Evolutionary conservation across 768 basidiomycete genomes (phyloP).

Genomic region (Mycena crocata): DNA sequence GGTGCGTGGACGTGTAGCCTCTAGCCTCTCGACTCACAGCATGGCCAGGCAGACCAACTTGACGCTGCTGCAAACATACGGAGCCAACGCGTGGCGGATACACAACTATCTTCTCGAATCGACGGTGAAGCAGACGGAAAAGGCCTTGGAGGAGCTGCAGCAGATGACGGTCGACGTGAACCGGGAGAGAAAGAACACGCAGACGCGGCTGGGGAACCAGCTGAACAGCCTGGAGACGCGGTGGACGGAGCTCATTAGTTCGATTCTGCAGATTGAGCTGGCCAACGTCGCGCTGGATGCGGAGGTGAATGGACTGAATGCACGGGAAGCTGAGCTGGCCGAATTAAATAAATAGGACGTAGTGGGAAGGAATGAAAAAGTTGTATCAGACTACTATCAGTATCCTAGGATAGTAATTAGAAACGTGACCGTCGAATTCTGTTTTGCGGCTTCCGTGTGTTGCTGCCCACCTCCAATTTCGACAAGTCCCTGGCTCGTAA

Average conservation of each 20-base stretch:
- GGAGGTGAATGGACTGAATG: conserved; percentile 74
- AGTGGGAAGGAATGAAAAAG: neutral
- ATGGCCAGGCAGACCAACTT: conserved; percentile 81
- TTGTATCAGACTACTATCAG: too few relatives aligned
- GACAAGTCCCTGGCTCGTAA: neutral
- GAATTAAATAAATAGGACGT: conserved; percentile 43
- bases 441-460: conserved; percentile 8
- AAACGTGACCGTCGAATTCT: neutral
- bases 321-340: conserved; percentile 71
- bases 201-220: conserved; percentile 86
- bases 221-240: conserved; percentile 84
- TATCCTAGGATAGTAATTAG: neutral
- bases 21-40: conserved; percentile 13
- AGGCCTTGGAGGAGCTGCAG: conserved; percentile 79
- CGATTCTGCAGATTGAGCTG: conserved; percentile 95
- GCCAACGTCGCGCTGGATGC: conserved; percentile 90
- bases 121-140: conserved; percentile 77
- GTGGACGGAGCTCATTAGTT: conserved; percentile 96
- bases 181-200: conserved; percentile 86
- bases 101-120: conserved; percentile 90
- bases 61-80: conserved; percentile 85
- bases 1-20: conserved; percentile 57
- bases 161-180: conserved; percentile 88
- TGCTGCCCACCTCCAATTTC: neutral
- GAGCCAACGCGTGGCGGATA: conserved; percentile 91